Evolutionary conservation across 352 stramenopile genomes (phyloP).

Genomic region (Globisporangium recalcitrans): DNA sequence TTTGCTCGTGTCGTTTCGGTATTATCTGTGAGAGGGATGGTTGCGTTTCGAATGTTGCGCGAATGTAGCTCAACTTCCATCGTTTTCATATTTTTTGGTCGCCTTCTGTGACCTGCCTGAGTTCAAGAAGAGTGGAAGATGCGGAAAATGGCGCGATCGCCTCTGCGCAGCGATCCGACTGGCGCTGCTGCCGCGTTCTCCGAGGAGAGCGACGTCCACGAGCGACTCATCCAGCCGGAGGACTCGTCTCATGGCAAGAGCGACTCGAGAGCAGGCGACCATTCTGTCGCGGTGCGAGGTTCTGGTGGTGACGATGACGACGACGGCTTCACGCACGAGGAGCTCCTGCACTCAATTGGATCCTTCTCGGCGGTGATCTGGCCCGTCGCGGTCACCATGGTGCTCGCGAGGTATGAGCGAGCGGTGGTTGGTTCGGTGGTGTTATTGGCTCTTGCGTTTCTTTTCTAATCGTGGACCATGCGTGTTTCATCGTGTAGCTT

Average conservation of each 20-base stretch:
- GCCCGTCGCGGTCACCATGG: constrained; percentile 76
- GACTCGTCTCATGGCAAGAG: neutral
- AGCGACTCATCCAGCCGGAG: constrained; percentile 32
- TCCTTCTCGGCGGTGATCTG: constrained; percentile 82
- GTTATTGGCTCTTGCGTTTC: neutral
- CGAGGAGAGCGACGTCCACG: constrained; percentile 30
- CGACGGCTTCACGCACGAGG: constrained; percentile 66
- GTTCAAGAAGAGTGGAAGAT: constrained; percentile 9
- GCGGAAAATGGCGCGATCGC: constrained; percentile 11
- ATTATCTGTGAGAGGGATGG: constrained; percentile 1
- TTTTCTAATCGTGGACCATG: neutral
- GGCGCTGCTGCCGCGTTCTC: constrained; percentile 7
- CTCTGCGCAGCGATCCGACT: neutral
- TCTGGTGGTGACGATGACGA: constrained; percentile 17
- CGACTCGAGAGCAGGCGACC: neutral
- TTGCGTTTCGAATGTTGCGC: neutral
- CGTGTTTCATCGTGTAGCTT: constrained; percentile 31
- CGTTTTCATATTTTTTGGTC: neutral
- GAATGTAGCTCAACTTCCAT: neutral
- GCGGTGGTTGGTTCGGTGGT: neutral
- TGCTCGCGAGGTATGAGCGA: constrained; percentile 57
- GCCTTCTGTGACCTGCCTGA: neutral
- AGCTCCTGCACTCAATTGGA: constrained; percentile 79
- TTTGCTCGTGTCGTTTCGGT: neutral
- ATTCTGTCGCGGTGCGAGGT: neutral